These are phyloP conservation scores for Biscogniauxia marginata DNA, from an alignment of 2,329 filamentous ascomycete species.

Conservation along the genomic window DNA sequence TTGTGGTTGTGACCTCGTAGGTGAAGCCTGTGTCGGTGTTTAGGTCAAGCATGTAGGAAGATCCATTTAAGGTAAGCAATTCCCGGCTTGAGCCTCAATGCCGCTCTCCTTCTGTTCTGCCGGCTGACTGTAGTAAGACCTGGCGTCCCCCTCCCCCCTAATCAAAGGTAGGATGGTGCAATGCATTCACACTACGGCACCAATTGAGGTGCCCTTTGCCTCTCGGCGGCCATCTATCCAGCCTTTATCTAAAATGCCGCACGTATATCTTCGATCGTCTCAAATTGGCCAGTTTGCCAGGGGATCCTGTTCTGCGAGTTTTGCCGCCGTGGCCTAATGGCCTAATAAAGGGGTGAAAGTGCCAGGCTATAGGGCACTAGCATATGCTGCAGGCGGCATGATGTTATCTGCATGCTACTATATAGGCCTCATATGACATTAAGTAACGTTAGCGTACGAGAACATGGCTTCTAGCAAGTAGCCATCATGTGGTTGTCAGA, in stretches of 20 bases:
- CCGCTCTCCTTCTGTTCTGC: neutral
- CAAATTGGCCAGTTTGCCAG: neutral
- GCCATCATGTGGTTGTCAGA: neutral
- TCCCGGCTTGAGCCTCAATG: neutral
- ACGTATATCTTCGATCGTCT: neutral
- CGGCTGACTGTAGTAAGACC: neutral
- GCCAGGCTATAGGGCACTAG: neutral
- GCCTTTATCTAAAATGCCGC: neutral
- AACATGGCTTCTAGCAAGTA: neutral
- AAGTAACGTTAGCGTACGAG: neutral
- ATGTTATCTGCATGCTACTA: neutral
- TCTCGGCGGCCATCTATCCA: neutral
- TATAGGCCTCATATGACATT: neutral
- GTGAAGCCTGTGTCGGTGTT: neutral
- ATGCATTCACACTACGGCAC: neutral
- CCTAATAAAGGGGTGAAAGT: neutral
- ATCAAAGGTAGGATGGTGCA: neutral
- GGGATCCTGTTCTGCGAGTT: neutral
- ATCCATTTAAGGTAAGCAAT: neutral
- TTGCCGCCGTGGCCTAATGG: neutral
- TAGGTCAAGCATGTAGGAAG: neutral
- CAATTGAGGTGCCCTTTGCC: neutral
- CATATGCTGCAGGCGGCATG: neutral
- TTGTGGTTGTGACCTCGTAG: neutral
- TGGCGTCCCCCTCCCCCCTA: neutral